phyloP scores from a whole-genome alignment of 75 land plant genomes.

The Azolla pinnata region DNA sequence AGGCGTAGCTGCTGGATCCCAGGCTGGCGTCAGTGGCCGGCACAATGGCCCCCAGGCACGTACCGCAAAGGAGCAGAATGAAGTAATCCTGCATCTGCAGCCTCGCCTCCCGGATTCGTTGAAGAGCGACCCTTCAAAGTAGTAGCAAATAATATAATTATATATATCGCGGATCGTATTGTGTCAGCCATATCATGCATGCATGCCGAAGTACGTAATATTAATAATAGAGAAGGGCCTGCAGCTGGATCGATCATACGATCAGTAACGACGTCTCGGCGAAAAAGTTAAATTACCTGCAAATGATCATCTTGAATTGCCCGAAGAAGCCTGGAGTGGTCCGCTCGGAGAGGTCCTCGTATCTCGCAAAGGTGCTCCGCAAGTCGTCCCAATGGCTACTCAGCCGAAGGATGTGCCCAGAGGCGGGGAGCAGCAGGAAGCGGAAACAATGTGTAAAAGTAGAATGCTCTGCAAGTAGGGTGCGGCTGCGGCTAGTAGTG shows the following conservation, averaged over 20 bases:
- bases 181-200: no score
- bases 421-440: no score
- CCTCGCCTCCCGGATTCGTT: conserved; percentile 75
- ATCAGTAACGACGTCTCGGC: no score
- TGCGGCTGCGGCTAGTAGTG: background rate
- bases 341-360: conserved; percentile 59
- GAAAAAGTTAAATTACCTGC: no score
- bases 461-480: conserved; percentile 24
- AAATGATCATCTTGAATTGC: conserved; percentile 56
- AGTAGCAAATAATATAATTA: no score
- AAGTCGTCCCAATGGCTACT: conserved; percentile 46
- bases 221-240: no score
- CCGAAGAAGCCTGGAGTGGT: conserved; percentile 49
- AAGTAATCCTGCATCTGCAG: conserved; percentile 74
- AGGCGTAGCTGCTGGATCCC: conserved; percentile 73
- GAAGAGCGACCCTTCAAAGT: conserved; percentile 53
- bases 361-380: conserved; percentile 26
- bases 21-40: conserved; percentile 64
- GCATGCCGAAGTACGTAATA: no score
- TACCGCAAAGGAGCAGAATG: conserved; percentile 74
- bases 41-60: conserved; percentile 76
- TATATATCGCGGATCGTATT: no score
- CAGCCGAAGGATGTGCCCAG: conserved; percentile 35
- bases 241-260: no score
- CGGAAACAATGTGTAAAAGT: conserved; percentile 55